These are phyloP conservation scores for Phaffia tasmanica DNA, from an alignment of 768 basidiomycete species.

Conservation along the genomic window DNA sequence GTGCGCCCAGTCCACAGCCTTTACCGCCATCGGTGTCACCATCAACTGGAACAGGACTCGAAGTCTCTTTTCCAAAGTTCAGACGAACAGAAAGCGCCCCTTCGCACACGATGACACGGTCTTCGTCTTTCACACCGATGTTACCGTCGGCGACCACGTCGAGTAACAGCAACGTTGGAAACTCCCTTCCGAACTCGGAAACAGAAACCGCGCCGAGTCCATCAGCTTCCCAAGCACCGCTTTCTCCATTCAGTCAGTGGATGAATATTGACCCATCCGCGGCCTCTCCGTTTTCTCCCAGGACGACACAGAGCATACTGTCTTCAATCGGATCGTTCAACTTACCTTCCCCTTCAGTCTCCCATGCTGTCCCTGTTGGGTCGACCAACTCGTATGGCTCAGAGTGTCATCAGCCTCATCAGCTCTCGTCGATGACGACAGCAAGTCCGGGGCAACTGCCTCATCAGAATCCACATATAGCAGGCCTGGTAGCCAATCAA, in stretches of 20 bases:
- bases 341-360: too few relatives aligned
- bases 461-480: too few relatives aligned
- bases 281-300: too few relatives aligned
- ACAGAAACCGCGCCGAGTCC: background rate
- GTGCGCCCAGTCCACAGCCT: background rate
- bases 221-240: background rate
- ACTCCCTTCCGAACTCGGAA: too few relatives aligned
- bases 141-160: background rate
- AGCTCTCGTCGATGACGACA: background rate
- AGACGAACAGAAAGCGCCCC: too few relatives aligned
- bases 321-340: too few relatives aligned
- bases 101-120: background rate
- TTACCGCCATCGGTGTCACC: background rate
- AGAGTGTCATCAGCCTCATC: background rate
- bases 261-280: constrained; percentile 7
- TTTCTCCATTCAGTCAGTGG: constrained; percentile 15
- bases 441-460: too few relatives aligned
- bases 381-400: background rate
- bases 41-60: background rate
- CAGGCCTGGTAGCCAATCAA: too few relatives aligned
- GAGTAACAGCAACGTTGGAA: too few relatives aligned
- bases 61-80: background rate
- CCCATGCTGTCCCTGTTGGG: too few relatives aligned
- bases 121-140: background rate
- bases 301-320: too few relatives aligned